phyloP scores from a whole-genome alignment of 2,329 filamentous ascomycete species.

The Epichloe scottii region DNA sequence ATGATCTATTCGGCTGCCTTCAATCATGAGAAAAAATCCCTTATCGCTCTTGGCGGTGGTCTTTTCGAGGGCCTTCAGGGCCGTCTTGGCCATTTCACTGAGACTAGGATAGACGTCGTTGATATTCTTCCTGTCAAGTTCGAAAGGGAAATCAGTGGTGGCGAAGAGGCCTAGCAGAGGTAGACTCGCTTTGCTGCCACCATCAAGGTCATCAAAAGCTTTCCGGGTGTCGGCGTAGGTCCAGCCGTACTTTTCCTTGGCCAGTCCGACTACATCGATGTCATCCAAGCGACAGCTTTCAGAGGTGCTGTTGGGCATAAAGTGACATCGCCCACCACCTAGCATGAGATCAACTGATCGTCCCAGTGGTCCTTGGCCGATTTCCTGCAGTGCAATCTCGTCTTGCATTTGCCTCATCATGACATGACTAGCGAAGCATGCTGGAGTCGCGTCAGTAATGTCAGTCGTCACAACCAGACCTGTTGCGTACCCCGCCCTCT shows the following conservation, averaged over 20 bases:
- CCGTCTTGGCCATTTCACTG: conserved; percentile 80
- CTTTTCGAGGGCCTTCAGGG: conserved; percentile 63
- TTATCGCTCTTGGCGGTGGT: conserved; percentile 76
- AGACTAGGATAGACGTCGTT: conserved; percentile 75
- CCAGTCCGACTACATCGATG: conserved; percentile 61
- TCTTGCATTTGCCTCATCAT: conserved; percentile 71
- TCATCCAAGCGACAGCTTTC: conserved; percentile 75
- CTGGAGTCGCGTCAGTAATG: conserved; percentile 90
- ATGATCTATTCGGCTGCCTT: conserved; percentile 92
- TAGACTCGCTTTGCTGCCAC: conserved; percentile 56
- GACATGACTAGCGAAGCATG: conserved; percentile 86
- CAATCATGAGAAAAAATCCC: conserved; percentile 98
- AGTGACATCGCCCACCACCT: conserved; percentile 87
- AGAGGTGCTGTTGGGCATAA: conserved; percentile 66
- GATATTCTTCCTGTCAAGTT: conserved; percentile 75
- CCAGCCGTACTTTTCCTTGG: conserved; percentile 65
- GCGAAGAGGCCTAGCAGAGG: conserved; percentile 84
- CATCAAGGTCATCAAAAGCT: conserved; percentile 62
- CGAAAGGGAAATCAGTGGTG: conserved; percentile 71
- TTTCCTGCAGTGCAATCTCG: conserved; percentile 81
- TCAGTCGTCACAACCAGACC: conserved; percentile 91
- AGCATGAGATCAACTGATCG: conserved; percentile 84
- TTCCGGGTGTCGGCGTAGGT: conserved; percentile 60
- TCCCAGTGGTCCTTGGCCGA: conserved; percentile 78
- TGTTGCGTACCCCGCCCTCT: conserved; percentile 81